A percentile compares a stretch with the other conserved stretches of the same genome.
Evolutionary conservation across 495 filamentous ascomycete species (phyloP).

Genomic region (Penicillium nucicola): DNA sequence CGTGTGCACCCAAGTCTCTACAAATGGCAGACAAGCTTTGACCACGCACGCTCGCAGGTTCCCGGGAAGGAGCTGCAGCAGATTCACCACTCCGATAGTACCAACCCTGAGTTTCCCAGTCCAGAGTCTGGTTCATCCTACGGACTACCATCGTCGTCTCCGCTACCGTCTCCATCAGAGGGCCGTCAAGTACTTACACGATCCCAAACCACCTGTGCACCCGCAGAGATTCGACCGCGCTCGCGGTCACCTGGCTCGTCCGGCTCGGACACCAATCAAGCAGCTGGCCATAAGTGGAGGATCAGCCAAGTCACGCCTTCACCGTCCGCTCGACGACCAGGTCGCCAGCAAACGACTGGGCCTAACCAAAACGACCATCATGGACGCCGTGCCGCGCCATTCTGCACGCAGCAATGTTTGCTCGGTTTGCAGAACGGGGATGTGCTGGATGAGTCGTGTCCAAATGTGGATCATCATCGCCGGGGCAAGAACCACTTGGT

Average conservation of each 20-base stretch:
- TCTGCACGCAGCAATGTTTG: conserved; percentile 48
- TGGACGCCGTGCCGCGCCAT: conserved; percentile 14
- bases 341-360: conserved; percentile 8
- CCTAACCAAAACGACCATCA: conserved; percentile 7
- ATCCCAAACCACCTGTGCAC: conserved; percentile 19
- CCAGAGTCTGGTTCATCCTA: conserved; percentile 17
- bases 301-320: conserved; percentile 23
- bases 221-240: conserved; percentile 1
- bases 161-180: conserved; percentile 7
- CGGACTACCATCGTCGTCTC: conserved; percentile 17
- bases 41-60: conserved; percentile 18
- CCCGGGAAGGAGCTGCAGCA: conserved; percentile 17
- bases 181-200: conserved; percentile 16
- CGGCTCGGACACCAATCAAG: conserved; percentile 20
- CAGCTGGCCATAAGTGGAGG: conserved; percentile 23
- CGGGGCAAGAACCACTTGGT: conserved; percentile 1
- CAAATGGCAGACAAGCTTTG: conserved; percentile 24
- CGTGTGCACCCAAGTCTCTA: conserved; percentile 8
- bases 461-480: conserved; percentile 38
- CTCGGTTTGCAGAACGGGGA: conserved; percentile 31
- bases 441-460: conserved; percentile 36
- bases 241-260: conserved; percentile 14
- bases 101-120: conserved; percentile 10
- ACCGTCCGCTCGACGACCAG: conserved; percentile 8
- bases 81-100: conserved; percentile 12